These are phyloP conservation scores for Periglandula ipomoeae DNA, from an alignment of 2,329 filamentous ascomycete species.

Conservation along the genomic window DNA sequence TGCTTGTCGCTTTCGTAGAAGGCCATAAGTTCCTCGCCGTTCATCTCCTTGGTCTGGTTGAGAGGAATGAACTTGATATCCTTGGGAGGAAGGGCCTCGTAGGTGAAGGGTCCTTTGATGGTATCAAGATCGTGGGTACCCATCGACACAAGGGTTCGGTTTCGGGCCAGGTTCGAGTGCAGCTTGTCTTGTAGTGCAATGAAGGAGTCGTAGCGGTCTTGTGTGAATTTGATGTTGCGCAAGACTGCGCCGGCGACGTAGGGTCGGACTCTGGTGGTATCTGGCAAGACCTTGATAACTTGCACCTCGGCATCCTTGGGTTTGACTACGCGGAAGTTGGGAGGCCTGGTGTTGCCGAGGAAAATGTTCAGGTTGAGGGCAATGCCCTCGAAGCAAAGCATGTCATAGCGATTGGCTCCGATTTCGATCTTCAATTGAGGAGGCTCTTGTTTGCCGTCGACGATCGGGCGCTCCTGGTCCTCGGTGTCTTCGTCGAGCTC, in stretches of 20 bases:
- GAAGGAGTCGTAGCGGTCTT: constrained; percentile 92
- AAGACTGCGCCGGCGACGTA: constrained; percentile 85
- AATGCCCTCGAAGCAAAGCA: constrained; percentile 97
- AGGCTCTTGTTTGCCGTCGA: constrained; percentile 73
- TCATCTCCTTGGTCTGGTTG: constrained; percentile 86
- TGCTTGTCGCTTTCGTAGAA: constrained; percentile 96
- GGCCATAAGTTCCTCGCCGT: constrained; percentile 78
- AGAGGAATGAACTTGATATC: constrained; percentile 85
- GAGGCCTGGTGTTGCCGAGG: constrained; percentile 63
- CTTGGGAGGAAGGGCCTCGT: constrained; percentile 85
- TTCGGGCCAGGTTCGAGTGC: constrained; percentile 88
- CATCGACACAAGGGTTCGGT: constrained; percentile 90
- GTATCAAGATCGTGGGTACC: constrained; percentile 96
- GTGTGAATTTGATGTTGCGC: constrained; percentile 82
- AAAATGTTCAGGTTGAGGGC: constrained; percentile 95
- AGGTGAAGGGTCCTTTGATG: constrained; percentile 88
- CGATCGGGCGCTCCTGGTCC: constrained; percentile 60
- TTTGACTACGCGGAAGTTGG: constrained; percentile 68
- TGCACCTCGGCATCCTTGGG: constrained; percentile 67
- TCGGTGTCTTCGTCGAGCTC: constrained; percentile 96
- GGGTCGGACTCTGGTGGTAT: constrained; percentile 70
- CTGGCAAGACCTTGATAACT: constrained; percentile 69
- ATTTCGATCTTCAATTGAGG: constrained; percentile 98
- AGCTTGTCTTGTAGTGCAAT: constrained; percentile 96
- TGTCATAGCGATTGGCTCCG: constrained; percentile 86